Base-by-base conservation (phyloP, 2,329 filamentous ascomycete species). In the Hymenoscyphus repandus region DNA sequence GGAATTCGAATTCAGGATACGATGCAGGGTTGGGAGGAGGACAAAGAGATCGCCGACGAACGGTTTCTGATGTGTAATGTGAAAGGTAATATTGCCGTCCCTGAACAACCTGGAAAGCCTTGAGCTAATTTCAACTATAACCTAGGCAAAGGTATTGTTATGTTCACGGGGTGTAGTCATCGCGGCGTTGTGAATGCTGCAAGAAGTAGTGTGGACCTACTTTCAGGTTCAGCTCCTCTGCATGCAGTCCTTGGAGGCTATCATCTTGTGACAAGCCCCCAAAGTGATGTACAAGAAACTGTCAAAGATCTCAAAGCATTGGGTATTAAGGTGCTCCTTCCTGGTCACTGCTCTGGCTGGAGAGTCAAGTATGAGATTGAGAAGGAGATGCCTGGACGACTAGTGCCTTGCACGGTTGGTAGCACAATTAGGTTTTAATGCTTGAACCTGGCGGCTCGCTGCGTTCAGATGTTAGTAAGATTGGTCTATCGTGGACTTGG, bases 261-360 rank as follows among this genome's bases (percentile, higher is more conserved):
- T 42, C 77, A 80, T 59, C 69, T 80, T 3, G 74, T 75, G 0
- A 74, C 71, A 10, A 72, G 70, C 4, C 66, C 74, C 5, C 59
- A 69, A 3, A 62, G 67, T 3, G 72, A 74, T 47, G 63, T 78
- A 49, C 59, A 72, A 37, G 66, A 63, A 15, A 76, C 75, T 0
- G 65, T 80, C 1, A 58, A 62, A n/a, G 76, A 78, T 47, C 62
- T 80, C 18, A 73, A 74, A 56, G 65, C 55, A 0, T 58, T 79
- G 2, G 67, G 72, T 46, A 74, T 75, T 0, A 71, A 70, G 11
- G 66, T 80, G 0, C 59, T 80, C 3, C 68, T 80, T 60, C 75
- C 77, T 0, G 77, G 77, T 0, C 77, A 80, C 60, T 80, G 76
- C 56, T 74, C 76, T 0, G 77, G 77, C 5, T 81, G 76, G 76